Evolutionary conservation across 208 protist species (phyloP).

Genomic region (Jaenimonas drosophilae): DNA sequence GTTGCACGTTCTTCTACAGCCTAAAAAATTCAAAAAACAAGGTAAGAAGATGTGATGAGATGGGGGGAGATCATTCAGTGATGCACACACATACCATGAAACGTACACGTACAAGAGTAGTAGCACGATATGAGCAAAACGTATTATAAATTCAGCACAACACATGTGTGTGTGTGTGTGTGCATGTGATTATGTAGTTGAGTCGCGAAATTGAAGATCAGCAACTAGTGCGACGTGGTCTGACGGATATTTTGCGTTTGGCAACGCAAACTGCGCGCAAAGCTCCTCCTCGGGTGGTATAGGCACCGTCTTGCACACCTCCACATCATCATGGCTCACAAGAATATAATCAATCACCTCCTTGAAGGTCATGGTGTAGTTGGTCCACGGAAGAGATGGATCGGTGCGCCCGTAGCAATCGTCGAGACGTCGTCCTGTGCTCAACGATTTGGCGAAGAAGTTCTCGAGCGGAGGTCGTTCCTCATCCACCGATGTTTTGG

Average conservation of each 20-base stretch:
- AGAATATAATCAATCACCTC: slow-evolving; percentile 90
- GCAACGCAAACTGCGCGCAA: slow-evolving; percentile 67
- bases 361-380: slow-evolving; percentile 82
- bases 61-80: not conserved
- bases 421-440: slow-evolving; percentile 25
- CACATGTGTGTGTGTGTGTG: not conserved
- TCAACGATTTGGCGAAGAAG: slow-evolving; percentile 26
- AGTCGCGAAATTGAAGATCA: slow-evolving; percentile 24
- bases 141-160: too few relatives aligned
- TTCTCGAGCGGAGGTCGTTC: slow-evolving; percentile 14
- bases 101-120: too few relatives aligned
- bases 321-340: slow-evolving; percentile 36
- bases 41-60: not conserved
- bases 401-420: slow-evolving; percentile 59
- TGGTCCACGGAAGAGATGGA: slow-evolving; percentile 68
- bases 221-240: slow-evolving; percentile 87
- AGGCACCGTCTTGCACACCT: slow-evolving; percentile 58
- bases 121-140: too few relatives aligned
- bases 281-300: slow-evolving; percentile 72
- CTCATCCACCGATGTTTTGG: not conserved
- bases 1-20: too few relatives aligned
- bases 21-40: not conserved
- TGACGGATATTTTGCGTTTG: slow-evolving; percentile 78
- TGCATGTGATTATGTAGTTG: not conserved
- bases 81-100: too few relatives aligned